Base-by-base conservation (phyloP, 2,329 filamentous ascomycete genomes). In the Aspergillus sergii region DNA sequence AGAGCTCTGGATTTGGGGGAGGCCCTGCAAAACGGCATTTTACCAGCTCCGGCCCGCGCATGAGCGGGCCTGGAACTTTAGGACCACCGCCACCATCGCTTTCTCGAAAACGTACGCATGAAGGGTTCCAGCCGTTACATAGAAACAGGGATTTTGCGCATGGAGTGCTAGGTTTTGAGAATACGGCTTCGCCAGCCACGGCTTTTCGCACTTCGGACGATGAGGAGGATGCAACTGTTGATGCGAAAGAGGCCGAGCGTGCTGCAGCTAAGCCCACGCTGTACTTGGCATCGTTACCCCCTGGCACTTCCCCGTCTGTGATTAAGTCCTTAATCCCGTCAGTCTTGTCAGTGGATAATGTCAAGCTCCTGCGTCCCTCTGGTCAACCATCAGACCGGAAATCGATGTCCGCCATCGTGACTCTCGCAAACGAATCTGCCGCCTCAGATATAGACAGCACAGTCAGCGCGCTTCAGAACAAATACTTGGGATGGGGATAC, bases 401-500 rank as follows among this genome's bases (percentile, higher is more conserved):
- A 72, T 90, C 89, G 2, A 85, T 88, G 39, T 85, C 91, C 19
- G 93, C 93, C 5, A 92, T 97, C 69, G 90, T 95, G 53, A 93
- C 91, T 0, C 80, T 97, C 34, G 88, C 91, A 1, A 88, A 91
- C 62, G 92, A 95, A 67, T 95, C 93, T 0, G 87, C 93, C 0
- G 91, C 90, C 0, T 91, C 89, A 28, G 92, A 96, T 61, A 94
- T 97, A 59, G 93, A 97, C 72, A 84, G 87, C 4, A 86, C 89
- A 0, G 91, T 96, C 58, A 94, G 89, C 73, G 80, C 86, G 4
- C 80, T 97, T 36, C 92, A 96, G 73, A 93, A 95, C 67, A 88
- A 86, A 68, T 97, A 97, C 74, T 81, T 97, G 19, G 94, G 94
- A 19, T 93, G 88, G 74, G 94, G 94, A 6, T 93, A 90, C 79